These are phyloP conservation scores for Helichrysum umbraculigerum DNA, from an alignment of 129 eudicot genomes.

Conservation along the genomic window DNA sequence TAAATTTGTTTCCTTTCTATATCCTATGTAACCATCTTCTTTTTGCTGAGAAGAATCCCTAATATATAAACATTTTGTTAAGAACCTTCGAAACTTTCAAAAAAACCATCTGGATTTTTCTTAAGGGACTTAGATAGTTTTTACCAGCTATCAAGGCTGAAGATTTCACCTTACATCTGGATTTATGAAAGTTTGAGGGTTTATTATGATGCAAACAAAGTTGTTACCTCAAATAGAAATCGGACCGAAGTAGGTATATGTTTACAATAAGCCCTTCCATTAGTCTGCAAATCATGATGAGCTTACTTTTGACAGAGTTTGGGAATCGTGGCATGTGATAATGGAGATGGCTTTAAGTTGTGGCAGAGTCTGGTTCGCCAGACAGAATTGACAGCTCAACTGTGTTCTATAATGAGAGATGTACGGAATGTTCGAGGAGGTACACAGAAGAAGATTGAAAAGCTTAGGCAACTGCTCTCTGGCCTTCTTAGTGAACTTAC, in stretches of 20 bases:
- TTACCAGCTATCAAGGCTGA: neutral
- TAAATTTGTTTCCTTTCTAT: too few relatives aligned
- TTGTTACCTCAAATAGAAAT: neutral
- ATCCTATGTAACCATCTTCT: too few relatives aligned
- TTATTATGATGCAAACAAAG: neutral
- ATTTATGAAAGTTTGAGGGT: neutral
- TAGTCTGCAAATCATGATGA: neutral
- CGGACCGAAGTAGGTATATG: neutral
- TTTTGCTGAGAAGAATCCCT: too few relatives aligned
- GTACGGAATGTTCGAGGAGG: constrained; percentile 92
- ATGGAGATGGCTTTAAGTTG: constrained; percentile 77
- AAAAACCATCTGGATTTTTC: neutral
- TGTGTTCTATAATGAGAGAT: constrained; percentile 93
- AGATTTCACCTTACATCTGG: neutral
- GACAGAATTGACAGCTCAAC: constrained; percentile 97
- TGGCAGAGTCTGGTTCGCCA: constrained; percentile 99
- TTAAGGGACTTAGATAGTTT: neutral
- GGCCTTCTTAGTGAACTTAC: constrained; percentile 98
- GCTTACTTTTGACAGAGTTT: constrained; percentile 45
- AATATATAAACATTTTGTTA: neutral
- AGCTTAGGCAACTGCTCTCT: constrained; percentile 92
- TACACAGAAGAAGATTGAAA: constrained; percentile 94
- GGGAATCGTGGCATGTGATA: constrained; percentile 59
- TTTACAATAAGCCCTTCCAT: neutral
- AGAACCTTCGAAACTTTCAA: neutral